Conservation (phyloP, 768 basidiomycete species). For the Leucosporidium scottii region DNA sequence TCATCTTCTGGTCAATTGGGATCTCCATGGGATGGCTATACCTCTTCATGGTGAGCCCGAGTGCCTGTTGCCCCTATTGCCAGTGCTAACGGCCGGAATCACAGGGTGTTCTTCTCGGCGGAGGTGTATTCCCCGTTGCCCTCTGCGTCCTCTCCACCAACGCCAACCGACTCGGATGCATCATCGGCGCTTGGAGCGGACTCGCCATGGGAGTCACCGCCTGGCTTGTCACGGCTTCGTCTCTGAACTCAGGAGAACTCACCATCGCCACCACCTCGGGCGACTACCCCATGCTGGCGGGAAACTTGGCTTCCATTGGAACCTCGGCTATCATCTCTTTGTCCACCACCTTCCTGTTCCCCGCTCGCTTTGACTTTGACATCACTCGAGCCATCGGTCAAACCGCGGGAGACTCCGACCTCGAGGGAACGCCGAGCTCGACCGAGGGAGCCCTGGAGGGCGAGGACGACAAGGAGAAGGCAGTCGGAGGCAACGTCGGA, state of each 20-base stretch:
- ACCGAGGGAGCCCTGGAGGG: too few species aligned
- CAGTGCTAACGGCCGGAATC: too few species aligned
- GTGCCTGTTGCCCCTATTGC: too few species aligned
- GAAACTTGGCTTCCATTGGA: constrained; percentile 79
- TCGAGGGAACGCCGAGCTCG: too few species aligned
- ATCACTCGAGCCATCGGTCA: constrained; percentile 59
- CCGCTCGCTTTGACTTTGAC: constrained; percentile 74
- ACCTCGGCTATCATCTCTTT: constrained; percentile 70
- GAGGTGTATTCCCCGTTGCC: constrained; percentile 64
- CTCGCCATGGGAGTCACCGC: constrained; percentile 63
- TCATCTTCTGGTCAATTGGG: constrained; percentile 54
- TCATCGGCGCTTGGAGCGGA: constrained; percentile 62
- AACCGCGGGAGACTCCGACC: too few species aligned
- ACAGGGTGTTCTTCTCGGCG: constrained; percentile 66
- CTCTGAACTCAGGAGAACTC: constrained; percentile 61
- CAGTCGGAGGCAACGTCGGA: too few species aligned
- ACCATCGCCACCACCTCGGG: constrained; percentile 50
- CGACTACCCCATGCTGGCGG: constrained; percentile 67
- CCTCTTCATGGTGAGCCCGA: neutral
- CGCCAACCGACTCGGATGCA: constrained; percentile 77
- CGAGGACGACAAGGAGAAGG: too few species aligned
- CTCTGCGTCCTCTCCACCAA: constrained; percentile 70
- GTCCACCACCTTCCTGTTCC: constrained; percentile 60
- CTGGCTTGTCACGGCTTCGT: constrained; percentile 76
- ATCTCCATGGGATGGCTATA: constrained; percentile 31